Base-by-base conservation (phyloP, 2,329 filamentous ascomycete species). In the Aspergillus caelatus region DNA sequence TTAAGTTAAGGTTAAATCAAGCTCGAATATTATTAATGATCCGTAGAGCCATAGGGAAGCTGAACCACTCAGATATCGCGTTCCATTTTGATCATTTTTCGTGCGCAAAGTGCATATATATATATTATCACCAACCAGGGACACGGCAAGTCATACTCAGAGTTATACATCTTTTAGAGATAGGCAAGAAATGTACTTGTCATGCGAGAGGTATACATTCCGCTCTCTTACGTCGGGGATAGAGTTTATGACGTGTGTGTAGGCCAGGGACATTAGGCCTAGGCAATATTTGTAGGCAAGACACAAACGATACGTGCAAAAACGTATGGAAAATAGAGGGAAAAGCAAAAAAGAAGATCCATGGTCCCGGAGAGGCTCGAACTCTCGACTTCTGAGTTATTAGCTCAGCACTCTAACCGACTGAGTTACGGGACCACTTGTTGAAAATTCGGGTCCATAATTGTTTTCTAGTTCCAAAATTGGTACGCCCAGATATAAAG, bases 341-440 rank as follows among this genome's bases (percentile, higher is more conserved):
- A 48, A 16, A 14, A 7, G 11, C 1, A 16, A 0, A 16, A 73
- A 32, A 16, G 28, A 39, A 55, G 21, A 55, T 21, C 14, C 0
- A 26, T 55, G 52, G 32, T 55, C 52, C 52, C 52, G 10, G 52
- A 23, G 52, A 55, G 52, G 52, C 52, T 55, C 52, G 52, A 55
- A 55, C 52, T 55, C 52, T 55, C 52, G 52, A 55, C 52, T 39
- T 55, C 52, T 55, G 52, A 39, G 52, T 55, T 55, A 55, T 55
- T 55, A 55, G 52, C 52, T 39, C 52, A 55, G 52, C 52, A 39
- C 52, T 55, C 52, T 55, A 55, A 55, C 52, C 52, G 11, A 55
- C 52, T 55, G 52, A 55, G 52, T 39, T 55, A 55, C 10, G 52
- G 52, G 52, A 55, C 52, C 52, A 19, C 3, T 26, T 39, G 7